These are phyloP conservation scores for Sporothrix brunneoviolacea DNA, from an alignment of 2,329 filamentous ascomycete species.

Conservation along the genomic window DNA sequence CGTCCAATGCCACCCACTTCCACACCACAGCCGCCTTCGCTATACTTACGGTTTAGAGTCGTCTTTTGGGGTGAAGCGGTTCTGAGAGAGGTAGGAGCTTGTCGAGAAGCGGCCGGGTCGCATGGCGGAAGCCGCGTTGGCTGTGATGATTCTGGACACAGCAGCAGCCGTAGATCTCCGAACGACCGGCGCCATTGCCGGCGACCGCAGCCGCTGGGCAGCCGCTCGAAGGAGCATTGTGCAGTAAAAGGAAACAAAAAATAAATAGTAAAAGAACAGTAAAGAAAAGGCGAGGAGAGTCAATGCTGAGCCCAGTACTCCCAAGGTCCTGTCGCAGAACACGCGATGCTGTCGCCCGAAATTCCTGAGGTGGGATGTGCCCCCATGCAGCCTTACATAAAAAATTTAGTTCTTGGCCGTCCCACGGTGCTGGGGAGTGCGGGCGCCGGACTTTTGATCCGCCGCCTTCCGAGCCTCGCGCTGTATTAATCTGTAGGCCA, in stretches of 20 bases:
- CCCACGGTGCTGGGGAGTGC: neutral
- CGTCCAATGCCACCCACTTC: too few relatives aligned
- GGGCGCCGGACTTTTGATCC: neutral
- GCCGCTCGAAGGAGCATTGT: conserved; percentile 17
- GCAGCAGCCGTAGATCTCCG: neutral
- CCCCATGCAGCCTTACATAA: conserved; percentile 6
- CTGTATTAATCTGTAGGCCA: too few relatives aligned
- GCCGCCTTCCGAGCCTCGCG: neutral
- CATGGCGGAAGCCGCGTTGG: neutral
- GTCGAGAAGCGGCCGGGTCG: conserved; percentile 8
- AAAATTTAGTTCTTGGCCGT: conserved; percentile 10
- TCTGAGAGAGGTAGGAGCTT: neutral
- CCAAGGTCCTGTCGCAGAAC: neutral
- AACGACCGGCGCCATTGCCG: conserved; percentile 2
- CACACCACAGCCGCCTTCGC: too few relatives aligned
- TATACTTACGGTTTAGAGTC: too few relatives aligned
- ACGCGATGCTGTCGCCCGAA: conserved; percentile 11
- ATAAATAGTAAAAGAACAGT: neutral
- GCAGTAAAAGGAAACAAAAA: neutral
- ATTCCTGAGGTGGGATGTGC: conserved; percentile 8
- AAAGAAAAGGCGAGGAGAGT: neutral
- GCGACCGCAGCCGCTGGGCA: conserved; percentile 14
- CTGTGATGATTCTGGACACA: neutral
- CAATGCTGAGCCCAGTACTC: neutral
- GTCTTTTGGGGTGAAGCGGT: neutral